These are phyloP conservation scores for Eutrema japonicum DNA, from an alignment of 345 rosid genomes.

Conservation along the genomic window DNA sequence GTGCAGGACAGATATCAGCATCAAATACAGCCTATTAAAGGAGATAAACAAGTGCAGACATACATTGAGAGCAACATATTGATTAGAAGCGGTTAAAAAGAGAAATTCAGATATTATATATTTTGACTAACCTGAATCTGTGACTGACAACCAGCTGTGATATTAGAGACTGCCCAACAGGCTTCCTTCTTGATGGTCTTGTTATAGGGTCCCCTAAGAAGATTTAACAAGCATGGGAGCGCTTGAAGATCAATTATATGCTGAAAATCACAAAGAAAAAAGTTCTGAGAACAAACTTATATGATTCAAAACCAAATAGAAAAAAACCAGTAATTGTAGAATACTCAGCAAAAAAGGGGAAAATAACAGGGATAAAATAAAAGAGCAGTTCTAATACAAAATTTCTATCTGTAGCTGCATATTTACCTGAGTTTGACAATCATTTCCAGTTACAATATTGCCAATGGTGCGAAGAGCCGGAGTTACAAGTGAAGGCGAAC, in stretches of 20 bases:
- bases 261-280: constrained; percentile 29
- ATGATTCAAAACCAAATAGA: constrained; percentile 15
- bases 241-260: constrained; percentile 46
- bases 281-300: constrained; percentile 11
- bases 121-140: constrained; percentile 45
- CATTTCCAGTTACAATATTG: constrained; percentile 45
- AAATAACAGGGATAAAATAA: background rate
- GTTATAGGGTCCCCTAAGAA: constrained; percentile 38
- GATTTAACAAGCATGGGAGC: constrained; percentile 46
- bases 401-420: background rate
- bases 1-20: constrained; percentile 52
- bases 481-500: constrained; percentile 37
- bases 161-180: constrained; percentile 48
- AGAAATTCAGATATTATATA: constrained; percentile 4
- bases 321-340: constrained; percentile 14
- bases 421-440: constrained; percentile 46
- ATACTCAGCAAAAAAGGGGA: background rate
- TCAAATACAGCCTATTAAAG: constrained; percentile 53
- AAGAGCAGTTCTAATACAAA: constrained; percentile 9
- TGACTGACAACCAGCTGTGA: constrained; percentile 52
- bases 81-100: constrained; percentile 7
- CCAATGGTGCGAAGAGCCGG: constrained; percentile 49
- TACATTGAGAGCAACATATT: constrained; percentile 1
- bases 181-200: constrained; percentile 50
- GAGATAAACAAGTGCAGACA: constrained; percentile 23